Evolutionary conservation across 805 yeast species (phyloP), one percentile per base, ranked within the genome.

Genomic region (Wickerhamomyces ciferrii): DNA sequence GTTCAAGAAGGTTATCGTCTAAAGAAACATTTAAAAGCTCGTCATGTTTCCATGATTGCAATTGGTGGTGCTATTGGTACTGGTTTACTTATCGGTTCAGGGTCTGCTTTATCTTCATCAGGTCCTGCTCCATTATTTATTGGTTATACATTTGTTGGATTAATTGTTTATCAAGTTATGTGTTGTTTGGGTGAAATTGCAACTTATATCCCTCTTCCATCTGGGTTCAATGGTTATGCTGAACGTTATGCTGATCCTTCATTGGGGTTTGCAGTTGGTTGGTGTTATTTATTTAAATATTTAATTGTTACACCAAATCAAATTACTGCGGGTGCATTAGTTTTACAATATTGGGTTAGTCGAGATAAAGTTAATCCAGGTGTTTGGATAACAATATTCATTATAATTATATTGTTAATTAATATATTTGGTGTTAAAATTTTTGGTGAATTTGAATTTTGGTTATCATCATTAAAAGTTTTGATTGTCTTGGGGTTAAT

Each of bases 61-160:
- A 75, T 84, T 48, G 89, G 86, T 52, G 87, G 87, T 58, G 75
- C 83, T 45, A 76, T 83, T 50, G 89, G 89, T 66, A 81, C 88
- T 23, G 87, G 88, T 56, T 63, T 83, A 48, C 78, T 83, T 48
- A 76, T 83, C 46, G 87, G 86, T 43, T 74, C 84, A 6, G 87
- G 87, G 46, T 63, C 74, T 37, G 78, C 85, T 0, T 65, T 84
- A 44, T 60, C 60, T 17, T 69, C 72, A 19, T 80, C 83, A 48
- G 89, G 89, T 11, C 85, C 87, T 4, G 78, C 69, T 4, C 62
- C 76, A 4, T 59, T 74, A 34, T 61, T 83, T 39, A 74, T 87
- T 44, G 78, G 88, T 4, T 88, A 87, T 60, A 63, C 82, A 7
- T 61, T 82, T 43, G 81, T 87, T 53, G 95, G 95, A n/a, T 59